Percentiles rank a stretch among this genome's conserved stretches.
phyloP scores from a whole-genome alignment of 495 filamentous ascomycete species.

The Chaetomium tenue region DNA sequence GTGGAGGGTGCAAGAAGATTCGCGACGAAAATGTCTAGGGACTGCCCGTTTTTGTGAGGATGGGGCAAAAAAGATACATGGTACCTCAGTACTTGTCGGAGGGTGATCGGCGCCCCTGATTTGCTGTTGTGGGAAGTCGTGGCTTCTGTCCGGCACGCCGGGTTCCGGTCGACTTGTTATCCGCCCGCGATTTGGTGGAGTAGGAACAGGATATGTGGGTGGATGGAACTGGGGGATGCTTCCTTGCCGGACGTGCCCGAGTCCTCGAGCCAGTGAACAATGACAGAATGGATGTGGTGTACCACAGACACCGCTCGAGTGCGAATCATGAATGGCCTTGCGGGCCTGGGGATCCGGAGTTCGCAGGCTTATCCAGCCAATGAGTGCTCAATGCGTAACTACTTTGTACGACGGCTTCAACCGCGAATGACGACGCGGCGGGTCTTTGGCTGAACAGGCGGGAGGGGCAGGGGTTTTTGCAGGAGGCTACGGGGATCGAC shows the following conservation, averaged over 20 bases:
- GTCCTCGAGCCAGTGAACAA: background rate
- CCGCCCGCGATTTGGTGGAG: conserved; percentile 13
- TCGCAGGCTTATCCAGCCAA: conserved; percentile 5
- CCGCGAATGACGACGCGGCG: background rate
- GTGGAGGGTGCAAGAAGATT: background rate
- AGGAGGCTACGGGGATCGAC: conserved; percentile 15
- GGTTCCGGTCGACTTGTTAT: conserved; percentile 7
- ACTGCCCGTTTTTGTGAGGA: background rate
- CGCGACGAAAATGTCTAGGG: conserved; percentile 7
- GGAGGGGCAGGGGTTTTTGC: conserved; percentile 1
- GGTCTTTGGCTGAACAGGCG: background rate
- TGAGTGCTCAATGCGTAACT: background rate
- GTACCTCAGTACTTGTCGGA: background rate
- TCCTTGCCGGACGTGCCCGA: background rate
- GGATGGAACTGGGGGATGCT: background rate
- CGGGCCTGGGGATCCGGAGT: background rate
- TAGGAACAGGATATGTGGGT: conserved; percentile 5
- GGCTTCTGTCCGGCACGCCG: conserved; percentile 9
- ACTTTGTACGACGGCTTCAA: background rate
- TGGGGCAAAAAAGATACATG: background rate
- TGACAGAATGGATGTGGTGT: conserved; percentile 1
- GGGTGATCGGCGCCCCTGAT: conserved; percentile 22
- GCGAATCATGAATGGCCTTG: background rate
- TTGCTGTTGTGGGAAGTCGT: conserved; percentile 4
- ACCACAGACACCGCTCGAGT: background rate